Base-by-base conservation (phyloP, 441 rosid genomes). In the Biscutella laevigata region DNA sequence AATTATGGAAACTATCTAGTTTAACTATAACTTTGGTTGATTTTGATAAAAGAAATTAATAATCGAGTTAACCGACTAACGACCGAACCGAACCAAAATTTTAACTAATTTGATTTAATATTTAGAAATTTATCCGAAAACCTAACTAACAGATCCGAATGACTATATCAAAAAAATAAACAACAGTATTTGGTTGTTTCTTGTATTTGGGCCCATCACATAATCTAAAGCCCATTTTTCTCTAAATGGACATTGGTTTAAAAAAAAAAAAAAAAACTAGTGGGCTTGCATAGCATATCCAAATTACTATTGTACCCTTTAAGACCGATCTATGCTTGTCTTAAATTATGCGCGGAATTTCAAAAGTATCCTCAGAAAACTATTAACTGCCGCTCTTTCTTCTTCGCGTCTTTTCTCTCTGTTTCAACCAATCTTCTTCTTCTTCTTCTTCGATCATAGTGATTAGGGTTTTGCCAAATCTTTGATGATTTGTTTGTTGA, bases 311-410 rank as follows among this genome's bases (percentile, higher is more conserved):
- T 22, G 20, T 28, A 29, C 43, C 50, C 50, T 19, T 41, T 24
- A 1, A n/a, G 15, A 27, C 14, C 3, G n/a, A 13, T 59, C 4
- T 4, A 4, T 14, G 19, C 0, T 10, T 10, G 24, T n/a, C n/a
- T n/a, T n/a, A n/a, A n/a, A n/a, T n/a, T 19, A 36, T 10, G n/a
- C 45, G 24, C 9, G 17, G 14, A 6, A 20, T 11, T 51, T 33
- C 37, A 50, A 50, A 49, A 30, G 9, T 22, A 1, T 12, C 29
- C 1, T 1, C 10, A 8, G 6, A 9, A 5, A 36, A 17, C 26
- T 1, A 1, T 14, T 8, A 54, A 56, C 69, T 64, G 62, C 53
- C 69, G 58, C 63, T 48, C 61, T 47, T 34, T 56, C 49, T 24
- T 9, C 38, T 12, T 47, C 14, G 41, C 53, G 48, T 14, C 48